phyloP scores from a whole-genome alignment of 2,329 filamentous ascomycete genomes.

The Cladophialophora bantiana region DNA sequence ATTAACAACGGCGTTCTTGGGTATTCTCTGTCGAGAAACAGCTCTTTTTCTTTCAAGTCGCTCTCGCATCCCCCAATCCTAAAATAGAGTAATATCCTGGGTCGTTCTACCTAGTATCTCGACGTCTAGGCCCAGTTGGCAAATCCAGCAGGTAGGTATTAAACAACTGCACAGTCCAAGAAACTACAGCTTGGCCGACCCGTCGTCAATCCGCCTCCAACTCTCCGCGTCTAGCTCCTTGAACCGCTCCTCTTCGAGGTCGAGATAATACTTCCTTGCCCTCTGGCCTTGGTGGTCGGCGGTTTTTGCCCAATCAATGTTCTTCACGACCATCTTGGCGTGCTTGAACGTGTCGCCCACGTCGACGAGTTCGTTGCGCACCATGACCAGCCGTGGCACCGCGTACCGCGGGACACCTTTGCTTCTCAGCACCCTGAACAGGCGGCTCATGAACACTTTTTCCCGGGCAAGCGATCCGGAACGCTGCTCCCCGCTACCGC shows the following conservation, averaged over 20 bases:
- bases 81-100: too few relatives aligned
- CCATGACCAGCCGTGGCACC: slow-evolving; percentile 55
- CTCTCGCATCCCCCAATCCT: too few relatives aligned
- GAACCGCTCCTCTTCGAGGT: slow-evolving; percentile 48
- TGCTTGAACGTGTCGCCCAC: slow-evolving; percentile 61
- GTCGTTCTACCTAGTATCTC: too few relatives aligned
- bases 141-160: too few relatives aligned
- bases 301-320: slow-evolving; percentile 49
- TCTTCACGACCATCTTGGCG: slow-evolving; percentile 53
- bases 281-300: slow-evolving; percentile 45
- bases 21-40: too few relatives aligned
- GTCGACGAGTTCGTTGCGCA: slow-evolving; percentile 54
- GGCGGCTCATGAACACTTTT: slow-evolving; percentile 46
- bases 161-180: not conserved
- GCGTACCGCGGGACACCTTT: slow-evolving; percentile 57
- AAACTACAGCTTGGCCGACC: slow-evolving; percentile 52
- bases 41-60: too few relatives aligned
- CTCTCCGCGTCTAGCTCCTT: slow-evolving; percentile 47
- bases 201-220: slow-evolving; percentile 53
- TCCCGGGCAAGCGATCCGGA: slow-evolving; percentile 30
- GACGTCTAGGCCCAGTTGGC: too few relatives aligned
- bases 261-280: slow-evolving; percentile 52
- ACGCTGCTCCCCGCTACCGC: not conserved
- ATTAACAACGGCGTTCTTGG: too few relatives aligned
- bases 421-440: slow-evolving; percentile 50